Evolutionary conservation across 768 basidiomycete species (phyloP), one percentile per base, ranked within the genome.

Genomic region (Butyriboletus loyo): DNA sequence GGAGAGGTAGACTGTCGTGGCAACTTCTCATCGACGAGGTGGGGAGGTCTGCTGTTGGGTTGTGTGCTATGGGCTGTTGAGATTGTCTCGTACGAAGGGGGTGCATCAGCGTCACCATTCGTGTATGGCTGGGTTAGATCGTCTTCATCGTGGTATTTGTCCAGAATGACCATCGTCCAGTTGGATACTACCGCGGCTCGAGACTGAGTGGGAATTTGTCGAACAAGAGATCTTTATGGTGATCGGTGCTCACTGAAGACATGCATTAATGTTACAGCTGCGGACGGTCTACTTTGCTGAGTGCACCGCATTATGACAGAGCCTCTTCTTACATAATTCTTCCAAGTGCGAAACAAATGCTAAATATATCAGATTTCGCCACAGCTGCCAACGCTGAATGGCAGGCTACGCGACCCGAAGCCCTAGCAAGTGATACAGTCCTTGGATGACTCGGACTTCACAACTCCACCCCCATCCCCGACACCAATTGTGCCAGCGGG

Each of bases 221-320:
- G 25, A 37, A 34, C 11, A 38, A 27, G 41, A 31, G 30, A 21
- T 54, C 32, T 31, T 37, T 43, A 37, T 42, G 22, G 24, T 22
- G 40, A 42, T 15, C 13, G 10, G 9, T 0, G 19, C 42, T 42
- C n/a, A 35, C 22, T 25, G 31, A 25, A 36, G 19, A 22, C 37
- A n/a, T n/a, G n/a, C n/a, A n/a, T n/a, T n/a, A n/a, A n/a, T n/a
- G n/a, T n/a, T n/a, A n/a, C n/a, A n/a, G n/a, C n/a, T 53, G 52
- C 52, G 48, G 52, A 42, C 11, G 28, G 25, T 6, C 40, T n/a
- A n/a, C n/a, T n/a, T n/a, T 41, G 40, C 17, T 41, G 17, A 79
- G 74, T 57, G 44, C 40, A 82, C 83, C 44, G 77, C 69, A 54
- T 53, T 42, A 27, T 15, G 19, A 46, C 25, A 40, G 9, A 19